phyloP scores from a whole-genome alignment of 148 eudicot genomes.

The Arbutus unedo region DNA sequence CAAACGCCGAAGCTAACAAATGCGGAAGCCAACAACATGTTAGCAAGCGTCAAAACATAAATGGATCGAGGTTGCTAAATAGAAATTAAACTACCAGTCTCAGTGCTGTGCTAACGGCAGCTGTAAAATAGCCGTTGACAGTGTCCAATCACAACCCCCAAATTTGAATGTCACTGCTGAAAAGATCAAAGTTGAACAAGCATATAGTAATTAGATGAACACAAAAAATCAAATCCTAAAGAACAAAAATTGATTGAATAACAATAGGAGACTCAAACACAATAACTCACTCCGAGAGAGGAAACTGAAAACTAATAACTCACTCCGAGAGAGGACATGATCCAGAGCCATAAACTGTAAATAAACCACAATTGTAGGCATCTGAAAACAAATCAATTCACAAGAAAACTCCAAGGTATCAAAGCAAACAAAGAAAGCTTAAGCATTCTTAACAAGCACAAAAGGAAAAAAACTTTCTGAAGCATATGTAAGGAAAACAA shows the following conservation, averaged over 20 bases:
- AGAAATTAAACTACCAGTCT: neutral
- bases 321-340: neutral
- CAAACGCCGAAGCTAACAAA: neutral
- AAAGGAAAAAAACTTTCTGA: too few species aligned
- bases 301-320: too few species aligned
- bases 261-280: neutral
- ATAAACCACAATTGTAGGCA: neutral
- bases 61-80: neutral
- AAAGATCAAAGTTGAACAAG: neutral
- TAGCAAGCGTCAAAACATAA: neutral
- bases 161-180: neutral
- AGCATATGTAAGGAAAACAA: neutral
- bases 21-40: neutral
- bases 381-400: neutral
- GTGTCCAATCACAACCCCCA: neutral
- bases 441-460: neutral
- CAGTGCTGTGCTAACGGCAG: neutral
- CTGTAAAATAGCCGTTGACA: neutral
- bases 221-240: slow-evolving; percentile 11
- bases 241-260: neutral
- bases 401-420: neutral
- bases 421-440: neutral
- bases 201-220: neutral
- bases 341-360: neutral
- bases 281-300: too few species aligned